Percentiles rank a stretch among this genome's conserved stretches.
phyloP scores from a whole-genome alignment of 1,139 yeast genomes.

The Arxiozyma heterogenica region DNA sequence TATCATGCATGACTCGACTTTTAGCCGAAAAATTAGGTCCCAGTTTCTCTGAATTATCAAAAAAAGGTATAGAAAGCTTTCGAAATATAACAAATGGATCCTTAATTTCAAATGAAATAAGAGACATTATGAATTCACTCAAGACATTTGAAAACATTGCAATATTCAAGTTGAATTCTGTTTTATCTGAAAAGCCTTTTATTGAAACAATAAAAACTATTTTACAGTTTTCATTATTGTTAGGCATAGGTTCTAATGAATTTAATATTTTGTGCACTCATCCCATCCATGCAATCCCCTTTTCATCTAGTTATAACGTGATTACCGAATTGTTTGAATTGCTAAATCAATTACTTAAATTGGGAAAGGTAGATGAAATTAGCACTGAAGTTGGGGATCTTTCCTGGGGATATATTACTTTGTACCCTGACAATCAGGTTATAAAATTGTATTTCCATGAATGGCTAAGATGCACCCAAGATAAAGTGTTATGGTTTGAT shows the following conservation, averaged over 20 bases:
- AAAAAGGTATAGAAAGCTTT: slow-evolving; percentile 16
- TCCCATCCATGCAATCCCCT: slow-evolving; percentile 32
- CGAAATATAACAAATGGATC: slow-evolving; percentile 23
- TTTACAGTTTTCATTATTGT: slow-evolving; percentile 18
- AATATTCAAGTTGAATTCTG: slow-evolving; percentile 25
- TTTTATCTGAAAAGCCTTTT: slow-evolving; percentile 22
- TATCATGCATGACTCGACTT: slow-evolving; percentile 36
- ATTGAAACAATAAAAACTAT: slow-evolving; percentile 19
- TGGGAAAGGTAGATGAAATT: slow-evolving; percentile 28
- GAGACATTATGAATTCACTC: slow-evolving; percentile 20
- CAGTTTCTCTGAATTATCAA: slow-evolving; percentile 30
- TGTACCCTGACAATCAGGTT: slow-evolving; percentile 28
- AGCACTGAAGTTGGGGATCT: slow-evolving; percentile 30
- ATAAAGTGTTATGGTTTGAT: slow-evolving; percentile 31
- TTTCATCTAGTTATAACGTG: slow-evolving; percentile 31
- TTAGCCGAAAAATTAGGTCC: slow-evolving; percentile 46
- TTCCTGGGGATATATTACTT: slow-evolving; percentile 38
- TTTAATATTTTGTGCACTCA: slow-evolving; percentile 20
- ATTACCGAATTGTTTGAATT: slow-evolving; percentile 32
- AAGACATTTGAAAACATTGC: slow-evolving; percentile 23
- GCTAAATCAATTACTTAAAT: slow-evolving; percentile 34
- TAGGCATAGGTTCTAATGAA: slow-evolving; percentile 16
- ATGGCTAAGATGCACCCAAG: slow-evolving; percentile 31
- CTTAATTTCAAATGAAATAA: slow-evolving; percentile 18
- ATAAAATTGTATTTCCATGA: slow-evolving; percentile 23